phyloP scores from a whole-genome alignment of 495 filamentous ascomycete genomes.

The Lepraria neglecta region DNA sequence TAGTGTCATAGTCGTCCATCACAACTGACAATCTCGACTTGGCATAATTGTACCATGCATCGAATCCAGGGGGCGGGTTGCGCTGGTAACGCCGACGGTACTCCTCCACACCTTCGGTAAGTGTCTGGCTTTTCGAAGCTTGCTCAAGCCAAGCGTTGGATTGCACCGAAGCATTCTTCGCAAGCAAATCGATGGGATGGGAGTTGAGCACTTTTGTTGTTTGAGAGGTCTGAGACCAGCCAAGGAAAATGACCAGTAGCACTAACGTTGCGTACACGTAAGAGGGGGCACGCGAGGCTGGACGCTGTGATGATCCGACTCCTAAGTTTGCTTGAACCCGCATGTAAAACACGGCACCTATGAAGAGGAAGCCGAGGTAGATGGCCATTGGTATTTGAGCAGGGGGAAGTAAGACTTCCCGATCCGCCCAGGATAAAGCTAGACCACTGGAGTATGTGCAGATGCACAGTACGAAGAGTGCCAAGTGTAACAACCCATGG shows the following conservation, averaged over 20 bases:
- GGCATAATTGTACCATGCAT: conserved; percentile 71
- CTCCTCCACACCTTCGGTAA: conserved; percentile 38
- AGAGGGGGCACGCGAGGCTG: conserved; percentile 7
- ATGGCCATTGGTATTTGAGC: background rate
- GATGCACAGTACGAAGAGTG: conserved; percentile 9
- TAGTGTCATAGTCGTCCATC: conserved; percentile 71
- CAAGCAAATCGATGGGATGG: conserved; percentile 48
- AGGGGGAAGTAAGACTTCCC: background rate
- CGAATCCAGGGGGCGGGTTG: conserved; percentile 52
- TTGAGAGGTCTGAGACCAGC: conserved; percentile 11
- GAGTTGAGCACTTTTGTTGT: conserved; percentile 8
- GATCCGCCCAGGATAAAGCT: background rate
- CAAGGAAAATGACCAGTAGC: conserved; percentile 11
- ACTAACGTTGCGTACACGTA: conserved; percentile 10
- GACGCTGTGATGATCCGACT: conserved; percentile 23
- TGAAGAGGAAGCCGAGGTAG: conserved; percentile 12
- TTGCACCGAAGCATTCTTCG: conserved; percentile 37
- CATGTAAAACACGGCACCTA: conserved; percentile 31
- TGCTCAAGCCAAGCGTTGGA: conserved; percentile 36
- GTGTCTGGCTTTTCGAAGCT: conserved; percentile 35
- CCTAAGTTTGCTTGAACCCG: conserved; percentile 30
- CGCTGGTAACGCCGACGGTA: conserved; percentile 44
- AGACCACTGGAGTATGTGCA: conserved; percentile 17
- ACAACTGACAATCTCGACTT: conserved; percentile 54
- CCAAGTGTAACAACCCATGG: conserved; percentile 19